Evolutionary conservation across 2,329 filamentous ascomycete genomes (phyloP).

Genomic region (Microcera coccophila): DNA sequence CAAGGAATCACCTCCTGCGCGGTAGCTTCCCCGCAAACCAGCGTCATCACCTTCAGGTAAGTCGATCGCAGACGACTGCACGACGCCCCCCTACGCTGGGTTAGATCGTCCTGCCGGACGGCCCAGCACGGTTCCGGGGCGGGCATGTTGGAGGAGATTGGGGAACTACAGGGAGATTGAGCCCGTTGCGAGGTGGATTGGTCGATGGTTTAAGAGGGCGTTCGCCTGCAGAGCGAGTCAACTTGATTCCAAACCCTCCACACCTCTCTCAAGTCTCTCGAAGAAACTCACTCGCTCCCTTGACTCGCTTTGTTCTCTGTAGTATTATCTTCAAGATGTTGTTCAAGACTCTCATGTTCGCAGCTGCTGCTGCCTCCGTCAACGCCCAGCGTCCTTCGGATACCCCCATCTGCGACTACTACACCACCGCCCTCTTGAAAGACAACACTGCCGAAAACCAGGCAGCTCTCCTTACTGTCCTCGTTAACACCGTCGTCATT

Average conservation of each 20-base stretch:
- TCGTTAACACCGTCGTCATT: slow-evolving; percentile 62
- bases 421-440: slow-evolving; percentile 56
- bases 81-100: neutral
- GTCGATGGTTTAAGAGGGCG: neutral
- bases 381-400: slow-evolving; percentile 46
- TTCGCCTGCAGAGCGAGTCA: neutral
- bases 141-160: neutral
- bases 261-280: neutral
- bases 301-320: neutral
- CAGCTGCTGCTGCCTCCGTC: slow-evolving; percentile 16
- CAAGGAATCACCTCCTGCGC: neutral
- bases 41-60: neutral
- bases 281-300: neutral
- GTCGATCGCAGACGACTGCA: neutral
- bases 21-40: neutral
- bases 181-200: neutral
- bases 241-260: neutral
- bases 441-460: slow-evolving; percentile 59
- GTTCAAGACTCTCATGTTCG: slow-evolving; percentile 19
- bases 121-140: neutral
- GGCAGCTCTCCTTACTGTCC: slow-evolving; percentile 49
- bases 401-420: slow-evolving; percentile 59
- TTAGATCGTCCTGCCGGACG: neutral
- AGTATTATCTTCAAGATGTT: slow-evolving; percentile 19
- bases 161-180: neutral